Percentiles rank a stretch among this genome's conserved stretches.
Evolutionary conservation across 345 rosid species (phyloP).

Genomic region (Aquilaria sinensis): DNA sequence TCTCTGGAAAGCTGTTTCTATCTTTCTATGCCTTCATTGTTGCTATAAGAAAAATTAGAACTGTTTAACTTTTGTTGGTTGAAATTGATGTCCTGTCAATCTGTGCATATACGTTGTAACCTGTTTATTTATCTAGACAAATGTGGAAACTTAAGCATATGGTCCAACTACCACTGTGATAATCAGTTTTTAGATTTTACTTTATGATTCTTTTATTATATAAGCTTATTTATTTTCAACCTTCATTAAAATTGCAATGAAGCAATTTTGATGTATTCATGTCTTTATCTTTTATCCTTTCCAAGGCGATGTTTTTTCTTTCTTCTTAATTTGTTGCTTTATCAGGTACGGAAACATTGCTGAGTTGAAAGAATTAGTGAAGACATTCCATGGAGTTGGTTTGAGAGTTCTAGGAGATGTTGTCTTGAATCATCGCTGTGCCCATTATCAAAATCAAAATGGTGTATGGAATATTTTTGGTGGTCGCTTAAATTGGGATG

Average conservation of each 20-base stretch:
- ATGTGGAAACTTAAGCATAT: too few relatives aligned
- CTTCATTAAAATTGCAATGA: neutral
- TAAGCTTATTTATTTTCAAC: too few relatives aligned
- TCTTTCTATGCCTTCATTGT: neutral
- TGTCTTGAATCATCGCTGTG: constrained; percentile 95
- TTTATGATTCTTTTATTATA: too few relatives aligned
- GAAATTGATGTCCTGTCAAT: too few relatives aligned
- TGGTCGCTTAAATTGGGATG: constrained; percentile 94
- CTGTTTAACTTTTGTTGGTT: too few relatives aligned
- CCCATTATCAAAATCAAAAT: constrained; percentile 74
- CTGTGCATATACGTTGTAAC: too few relatives aligned
- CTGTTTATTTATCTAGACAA: too few relatives aligned
- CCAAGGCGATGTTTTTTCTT: neutral
- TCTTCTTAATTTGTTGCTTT: constrained; percentile 4
- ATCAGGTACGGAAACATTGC: constrained; percentile 78
- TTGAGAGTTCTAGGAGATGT: constrained; percentile 90
- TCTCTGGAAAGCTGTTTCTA: neutral
- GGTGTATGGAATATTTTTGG: constrained; percentile 96
- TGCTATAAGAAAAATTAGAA: too few relatives aligned
- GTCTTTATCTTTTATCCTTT: too few relatives aligned
- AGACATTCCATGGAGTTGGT: constrained; percentile 55
- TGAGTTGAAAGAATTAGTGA: constrained; percentile 77
- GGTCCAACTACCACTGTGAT: too few relatives aligned
- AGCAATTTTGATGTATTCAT: too few relatives aligned
- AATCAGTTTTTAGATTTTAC: too few relatives aligned